Conservation (phyloP, 139 green algal species). For the Trebouxia sp. region DNA sequence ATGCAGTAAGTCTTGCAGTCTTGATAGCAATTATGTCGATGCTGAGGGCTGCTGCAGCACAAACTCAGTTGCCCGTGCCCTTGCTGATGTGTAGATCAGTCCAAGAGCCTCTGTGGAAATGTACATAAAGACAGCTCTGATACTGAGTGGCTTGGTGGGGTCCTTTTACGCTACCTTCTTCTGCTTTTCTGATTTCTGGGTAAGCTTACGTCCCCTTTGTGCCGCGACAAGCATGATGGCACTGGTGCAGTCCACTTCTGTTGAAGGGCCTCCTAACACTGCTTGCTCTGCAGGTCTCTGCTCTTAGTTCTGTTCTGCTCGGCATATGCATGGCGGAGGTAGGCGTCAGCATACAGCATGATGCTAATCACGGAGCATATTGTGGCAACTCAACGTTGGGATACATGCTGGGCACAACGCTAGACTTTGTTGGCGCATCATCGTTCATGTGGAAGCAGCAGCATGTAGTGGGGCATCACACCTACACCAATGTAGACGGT, state of each 20-base stretch:
- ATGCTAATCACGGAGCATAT: slow-evolving; percentile 74
- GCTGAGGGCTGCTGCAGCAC: too few relatives aligned
- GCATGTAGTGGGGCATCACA: slow-evolving; percentile 78
- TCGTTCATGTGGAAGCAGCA: slow-evolving; percentile 83
- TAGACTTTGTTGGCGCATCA: slow-evolving; percentile 71
- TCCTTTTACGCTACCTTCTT: slow-evolving; percentile 61
- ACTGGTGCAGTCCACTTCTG: background rate
- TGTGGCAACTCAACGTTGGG: slow-evolving; percentile 32
- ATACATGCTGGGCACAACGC: slow-evolving; percentile 50
- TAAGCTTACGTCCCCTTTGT: slow-evolving; percentile 3
- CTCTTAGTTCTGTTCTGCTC: slow-evolving; percentile 46
- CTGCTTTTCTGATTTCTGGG: slow-evolving; percentile 37
- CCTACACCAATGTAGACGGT: slow-evolving; percentile 69
- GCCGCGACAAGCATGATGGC: too few relatives aligned
- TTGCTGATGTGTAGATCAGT: slow-evolving; percentile 53
- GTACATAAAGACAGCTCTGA: slow-evolving; percentile 63
- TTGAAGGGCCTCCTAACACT: background rate
- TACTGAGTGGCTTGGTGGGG: slow-evolving; percentile 45
- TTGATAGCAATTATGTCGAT: too few relatives aligned
- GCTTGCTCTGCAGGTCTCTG: slow-evolving; percentile 32
- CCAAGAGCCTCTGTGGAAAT: slow-evolving; percentile 50
- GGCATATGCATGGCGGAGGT: slow-evolving; percentile 66
- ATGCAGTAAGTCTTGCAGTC: slow-evolving; percentile 46
- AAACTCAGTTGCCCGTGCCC: too few relatives aligned
- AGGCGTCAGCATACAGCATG: slow-evolving; percentile 69